These are phyloP conservation scores for Byssothecium circinans DNA, from an alignment of 2,329 filamentous ascomycete genomes.

Conservation along the genomic window DNA sequence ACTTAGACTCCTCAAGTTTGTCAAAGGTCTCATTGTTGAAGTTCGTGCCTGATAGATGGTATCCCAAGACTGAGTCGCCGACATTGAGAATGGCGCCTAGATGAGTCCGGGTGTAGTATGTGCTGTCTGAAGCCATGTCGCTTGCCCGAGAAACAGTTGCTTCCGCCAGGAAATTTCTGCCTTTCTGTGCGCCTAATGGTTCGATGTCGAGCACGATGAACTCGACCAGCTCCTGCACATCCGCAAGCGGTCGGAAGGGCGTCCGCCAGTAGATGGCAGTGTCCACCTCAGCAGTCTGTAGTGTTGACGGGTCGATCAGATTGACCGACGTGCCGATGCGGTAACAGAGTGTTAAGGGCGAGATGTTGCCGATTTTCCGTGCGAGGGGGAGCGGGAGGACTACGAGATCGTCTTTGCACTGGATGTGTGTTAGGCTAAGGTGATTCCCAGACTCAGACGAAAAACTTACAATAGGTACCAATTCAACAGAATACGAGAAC, in stretches of 20 bases:
- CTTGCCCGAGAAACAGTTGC: conserved; percentile 83
- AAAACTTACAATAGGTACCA: conserved; percentile 70
- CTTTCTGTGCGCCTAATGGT: conserved; percentile 70
- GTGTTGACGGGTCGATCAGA: conserved; percentile 84
- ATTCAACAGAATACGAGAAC: conserved; percentile 84
- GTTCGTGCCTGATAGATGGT: conserved; percentile 83
- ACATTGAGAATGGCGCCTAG: conserved; percentile 81
- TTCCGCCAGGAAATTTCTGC: conserved; percentile 82
- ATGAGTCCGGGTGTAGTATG: conserved; percentile 89
- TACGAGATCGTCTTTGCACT: conserved; percentile 95
- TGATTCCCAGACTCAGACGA: not conserved
- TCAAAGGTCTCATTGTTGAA: conserved; percentile 90
- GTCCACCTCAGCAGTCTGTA: conserved; percentile 86
- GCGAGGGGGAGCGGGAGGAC: conserved; percentile 87
- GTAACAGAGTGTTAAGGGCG: conserved; percentile 82
- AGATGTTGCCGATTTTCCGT: conserved; percentile 84
- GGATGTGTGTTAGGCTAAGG: conserved; percentile 6
- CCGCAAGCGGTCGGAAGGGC: conserved; percentile 81
- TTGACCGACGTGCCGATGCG: conserved; percentile 88
- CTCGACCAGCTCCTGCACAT: conserved; percentile 82
- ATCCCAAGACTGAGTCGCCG: conserved; percentile 94
- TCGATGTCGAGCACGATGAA: conserved; percentile 97
- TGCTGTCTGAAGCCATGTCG: conserved; percentile 80
- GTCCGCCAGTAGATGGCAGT: conserved; percentile 85
- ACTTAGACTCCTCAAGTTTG: conserved; percentile 77